These are phyloP conservation scores for Parasarocladium wereldwijsianum DNA, from an alignment of 2,329 filamentous ascomycete genomes.

Conservation along the genomic window DNA sequence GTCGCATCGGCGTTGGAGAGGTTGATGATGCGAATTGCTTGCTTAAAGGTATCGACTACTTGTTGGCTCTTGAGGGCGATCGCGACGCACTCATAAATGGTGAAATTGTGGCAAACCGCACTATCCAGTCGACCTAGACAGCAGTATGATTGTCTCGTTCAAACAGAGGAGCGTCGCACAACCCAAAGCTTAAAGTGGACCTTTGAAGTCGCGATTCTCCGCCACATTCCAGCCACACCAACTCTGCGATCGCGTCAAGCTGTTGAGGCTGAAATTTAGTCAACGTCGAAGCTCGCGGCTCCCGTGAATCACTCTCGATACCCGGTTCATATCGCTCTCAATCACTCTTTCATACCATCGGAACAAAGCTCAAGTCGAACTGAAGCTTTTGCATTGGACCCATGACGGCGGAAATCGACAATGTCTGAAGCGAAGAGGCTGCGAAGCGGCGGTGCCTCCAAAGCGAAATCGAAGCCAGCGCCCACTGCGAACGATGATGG, in stretches of 20 bases:
- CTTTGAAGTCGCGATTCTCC: background rate
- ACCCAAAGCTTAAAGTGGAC: background rate
- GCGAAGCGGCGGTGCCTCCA: slow-evolving; percentile 34
- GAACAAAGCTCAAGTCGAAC: slow-evolving; percentile 1
- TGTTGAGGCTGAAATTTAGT: slow-evolving; percentile 21
- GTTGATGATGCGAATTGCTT: no score
- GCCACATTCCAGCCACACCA: slow-evolving; percentile 3
- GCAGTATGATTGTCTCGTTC: no score
- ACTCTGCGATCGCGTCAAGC: background rate
- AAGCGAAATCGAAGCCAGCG: slow-evolving; percentile 16
- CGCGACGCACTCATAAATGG: no score
- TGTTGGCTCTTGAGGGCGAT: background rate
- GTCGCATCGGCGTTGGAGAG: background rate
- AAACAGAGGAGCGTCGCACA: no score
- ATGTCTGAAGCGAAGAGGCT: slow-evolving; percentile 48
- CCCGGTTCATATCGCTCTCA: background rate
- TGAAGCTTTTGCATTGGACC: no score
- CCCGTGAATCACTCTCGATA: slow-evolving; percentile 5
- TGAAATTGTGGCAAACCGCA: no score
- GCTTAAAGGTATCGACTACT: no score
- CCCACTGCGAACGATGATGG: slow-evolving; percentile 21
- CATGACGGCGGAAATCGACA: no score
- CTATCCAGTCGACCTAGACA: no score
- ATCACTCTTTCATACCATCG: no score
- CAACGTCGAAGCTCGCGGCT: slow-evolving; percentile 1